A percentile compares a stretch with the other conserved stretches of the same genome.
These are phyloP conservation scores for Termitomyces sp. DNA, from an alignment of 768 basidiomycete species.

Conservation along the genomic window DNA sequence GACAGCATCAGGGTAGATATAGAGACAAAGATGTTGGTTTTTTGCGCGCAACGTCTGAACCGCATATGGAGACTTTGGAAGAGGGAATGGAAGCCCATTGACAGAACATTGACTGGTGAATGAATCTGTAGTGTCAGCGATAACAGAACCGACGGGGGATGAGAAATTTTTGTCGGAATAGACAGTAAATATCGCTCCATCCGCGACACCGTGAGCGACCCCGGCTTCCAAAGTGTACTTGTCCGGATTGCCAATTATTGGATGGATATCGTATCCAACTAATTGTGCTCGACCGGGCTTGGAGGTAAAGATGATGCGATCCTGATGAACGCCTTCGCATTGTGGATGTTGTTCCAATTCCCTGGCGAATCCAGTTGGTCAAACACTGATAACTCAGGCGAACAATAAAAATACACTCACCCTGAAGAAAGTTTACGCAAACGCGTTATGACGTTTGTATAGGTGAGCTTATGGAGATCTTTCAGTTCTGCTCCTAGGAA, in stretches of 20 bases:
- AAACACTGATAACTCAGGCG: no score
- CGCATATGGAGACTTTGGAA: neutral
- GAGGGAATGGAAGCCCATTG: neutral
- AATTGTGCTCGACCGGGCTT: no score
- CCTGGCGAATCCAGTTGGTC: neutral
- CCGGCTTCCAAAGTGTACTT: no score
- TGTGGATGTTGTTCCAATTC: neutral
- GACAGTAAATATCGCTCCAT: no score
- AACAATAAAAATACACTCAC: neutral
- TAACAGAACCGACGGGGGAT: no score
- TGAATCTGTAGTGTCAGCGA: no score
- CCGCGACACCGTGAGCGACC: no score
- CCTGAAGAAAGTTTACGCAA: no score
- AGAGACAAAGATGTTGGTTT: neutral
- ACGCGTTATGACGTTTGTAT: neutral
- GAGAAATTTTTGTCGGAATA: no score
- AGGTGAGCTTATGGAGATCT: constrained; percentile 4
- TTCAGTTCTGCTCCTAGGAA: neutral
- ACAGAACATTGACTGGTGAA: neutral
- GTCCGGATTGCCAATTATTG: neutral
- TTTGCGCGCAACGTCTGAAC: neutral
- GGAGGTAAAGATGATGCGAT: no score
- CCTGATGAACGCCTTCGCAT: no score
- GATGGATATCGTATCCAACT: no score
- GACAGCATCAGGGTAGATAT: neutral